phyloP scores from a whole-genome alignment of 129 eudicot species.

The Pulicaria dysenterica region DNA sequence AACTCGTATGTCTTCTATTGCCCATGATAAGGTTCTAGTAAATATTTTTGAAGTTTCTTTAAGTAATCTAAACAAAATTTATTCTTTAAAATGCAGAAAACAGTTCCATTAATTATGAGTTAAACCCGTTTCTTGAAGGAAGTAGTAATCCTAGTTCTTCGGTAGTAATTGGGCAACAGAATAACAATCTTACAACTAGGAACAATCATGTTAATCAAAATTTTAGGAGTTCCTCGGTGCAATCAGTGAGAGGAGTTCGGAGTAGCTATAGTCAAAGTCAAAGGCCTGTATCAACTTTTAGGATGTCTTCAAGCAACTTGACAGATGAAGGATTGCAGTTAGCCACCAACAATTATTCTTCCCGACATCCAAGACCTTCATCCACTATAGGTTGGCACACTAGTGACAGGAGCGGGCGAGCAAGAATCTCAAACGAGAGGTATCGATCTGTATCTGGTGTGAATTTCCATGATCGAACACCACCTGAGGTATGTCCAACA shows the following conservation, averaged over 20 bases:
- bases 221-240: constrained; percentile 38
- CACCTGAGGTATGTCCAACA: constrained; percentile 49
- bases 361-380: constrained; percentile 52
- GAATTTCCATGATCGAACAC: constrained; percentile 42
- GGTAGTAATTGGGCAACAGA: constrained; percentile 45
- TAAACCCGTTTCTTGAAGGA: constrained; percentile 44
- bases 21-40: constrained; percentile 38
- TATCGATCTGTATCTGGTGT: constrained; percentile 46
- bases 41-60: constrained; percentile 22
- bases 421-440: constrained; percentile 49
- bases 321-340: constrained; percentile 58
- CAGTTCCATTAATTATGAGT: constrained; percentile 32
- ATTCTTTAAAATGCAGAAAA: constrained; percentile 33
- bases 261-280: constrained; percentile 54
- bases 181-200: constrained; percentile 35
- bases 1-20: constrained; percentile 35
- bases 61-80: background rate
- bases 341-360: constrained; percentile 48
- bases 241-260: constrained; percentile 51
- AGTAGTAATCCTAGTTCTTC: constrained; percentile 47
- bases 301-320: constrained; percentile 58
- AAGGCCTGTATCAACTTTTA: constrained; percentile 46
- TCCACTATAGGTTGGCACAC: constrained; percentile 45
- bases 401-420: constrained; percentile 45
- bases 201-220: constrained; percentile 45